Evolutionary conservation across 805 yeast genomes (phyloP), one percentile per base, ranked within the genome.

Genomic region (Barnettozyma pratensis): DNA sequence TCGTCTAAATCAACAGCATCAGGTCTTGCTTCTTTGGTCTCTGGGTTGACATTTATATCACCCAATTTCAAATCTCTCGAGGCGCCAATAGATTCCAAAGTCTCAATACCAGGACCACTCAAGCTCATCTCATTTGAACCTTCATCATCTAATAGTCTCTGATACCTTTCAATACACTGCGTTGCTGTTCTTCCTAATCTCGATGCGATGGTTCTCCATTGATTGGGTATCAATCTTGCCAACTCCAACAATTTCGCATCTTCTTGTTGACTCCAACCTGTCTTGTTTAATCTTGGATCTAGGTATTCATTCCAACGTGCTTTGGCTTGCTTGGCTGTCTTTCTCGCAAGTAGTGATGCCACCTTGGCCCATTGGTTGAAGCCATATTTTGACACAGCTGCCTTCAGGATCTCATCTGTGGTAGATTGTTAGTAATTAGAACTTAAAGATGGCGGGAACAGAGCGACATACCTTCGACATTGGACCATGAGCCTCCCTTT

Each of bases 301-400:
- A 92, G 69, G 79, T 85, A 90, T 60, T 92, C 97, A 44, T 72
- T 74, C 99, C 99, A 92, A 54, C 98, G 72, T 2, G 95, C 87
- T 60, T 90, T 88, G 53, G 96, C 92, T 63, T 94, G 98, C 60
- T 81, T 83, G 5, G 97, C 96, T 2, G 90, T 83, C 65, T 92
- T 92, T 62, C 86, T 81, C 6, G 88, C 83, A 35, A 92, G 69
- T 41, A 92, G 72, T 0, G 97, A 89, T 1, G 96, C 86, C 5
- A 92, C 92, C 44, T 97, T 77, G 11, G 94, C 77, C 99, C 99
- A 92, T 60, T 94, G 97, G 57, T 87, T 90, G 19, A 90, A 71
- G 0, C 99, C 99, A 65, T 92, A 92, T 62, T 92, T 94, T 37
- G 94, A 78, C 2, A 94, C 87, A 1, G 97, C 97, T 0, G 97